Base-by-base conservation (phyloP, 805 yeast species). In the Candida patagonica region DNA sequence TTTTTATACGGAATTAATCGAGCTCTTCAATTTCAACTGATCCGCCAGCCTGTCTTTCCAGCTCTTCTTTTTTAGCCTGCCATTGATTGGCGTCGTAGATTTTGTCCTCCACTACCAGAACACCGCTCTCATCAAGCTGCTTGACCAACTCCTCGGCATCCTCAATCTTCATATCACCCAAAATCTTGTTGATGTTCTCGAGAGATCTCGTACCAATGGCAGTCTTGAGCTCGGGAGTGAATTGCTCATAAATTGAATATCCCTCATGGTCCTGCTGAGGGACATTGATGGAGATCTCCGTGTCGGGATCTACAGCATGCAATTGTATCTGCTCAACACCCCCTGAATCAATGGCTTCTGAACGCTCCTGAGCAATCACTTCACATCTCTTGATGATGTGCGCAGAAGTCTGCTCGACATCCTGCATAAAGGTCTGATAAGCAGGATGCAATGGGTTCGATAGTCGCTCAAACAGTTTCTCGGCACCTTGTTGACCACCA, bases 311-410 rank as follows among this genome's bases (percentile, higher is more conserved):
- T 43, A 88, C 71, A 0, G 95, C 76, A 55, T 83, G 83, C 55
- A 89, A 68, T 62, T 89, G 98, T 49, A 89, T 87, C 44, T 80
- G 77, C 42, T 79, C 89, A 37, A 78, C 89, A n/a, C 60, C 69
- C 34, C 76, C 88, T 29, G 60, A 73, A 22, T 60, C 65, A 31
- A 48, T 62, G 16, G 45, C 49, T 19, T 50, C 59, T 29, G 48
- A 49, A 6, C 53, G 62, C 27, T 67, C 66, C 51, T 82, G 84
- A 37, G 67, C 59, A 42, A 92, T 68, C 2, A 85, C 60, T 54
- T 76, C 70, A 56, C 95, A 86, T 57, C 99, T 74, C 19, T 59
- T 62, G 45, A 72, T 71, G 48, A 92, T 82, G 60, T 92, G 99
- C 13, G 68, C 65, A 51, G 70, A 75, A 6, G 95, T 89, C 40